Base-by-base conservation (phyloP, 352 stramenopile genomes). In the Elongisporangium undulatum region DNA sequence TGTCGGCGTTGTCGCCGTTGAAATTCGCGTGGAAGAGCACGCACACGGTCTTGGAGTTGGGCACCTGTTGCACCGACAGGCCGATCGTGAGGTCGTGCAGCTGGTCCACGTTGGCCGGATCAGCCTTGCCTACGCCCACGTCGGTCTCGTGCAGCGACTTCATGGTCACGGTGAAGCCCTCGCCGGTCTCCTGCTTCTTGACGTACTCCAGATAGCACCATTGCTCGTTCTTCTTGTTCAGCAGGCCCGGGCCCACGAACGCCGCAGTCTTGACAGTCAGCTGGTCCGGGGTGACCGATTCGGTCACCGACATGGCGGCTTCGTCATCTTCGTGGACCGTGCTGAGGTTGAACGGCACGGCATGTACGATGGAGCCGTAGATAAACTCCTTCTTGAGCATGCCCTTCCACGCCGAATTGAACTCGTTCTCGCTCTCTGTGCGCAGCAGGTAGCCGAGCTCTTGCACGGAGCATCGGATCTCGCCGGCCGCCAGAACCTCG, bases 21-120 rank as follows among this genome's bases (percentile, higher is more conserved):
- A 72, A 72, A 22, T 69, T 59, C 2, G 66, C 67, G 49, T 69
- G 77, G 48, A 82, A 79, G 49, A 82, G 61, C 16, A 82, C 71
- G 17, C 68, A 71, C 23, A 82, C 74, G 12, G 51, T 72, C 34
- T 66, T 66, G 49, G 58, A 75, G 12, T 56, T 57, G 6, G 74
- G 71, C 45, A 79, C 65, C 51, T 68, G 66, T 51, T 79, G 63
- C 15, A 79, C 61, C 7, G 70, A 57, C 45, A 72, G 76, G 12
- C 68, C 68, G 1, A 67, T 68, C 17, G 62, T 71, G 22, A 82
- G 26, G 45, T 71, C 66, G 12, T 73, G 74, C 17, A 82, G 51
- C 8, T 82, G 66, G 38, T 74, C 63, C 1, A 82, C 67, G 2
- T 66, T 66, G n/a, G 71, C 68, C 1, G 67, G 55, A 48, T 83